Percentiles rank a stretch among this genome's conserved stretches.
phyloP scores from a whole-genome alignment of 495 filamentous ascomycete species.

The Talaromyces wortmannii region DNA sequence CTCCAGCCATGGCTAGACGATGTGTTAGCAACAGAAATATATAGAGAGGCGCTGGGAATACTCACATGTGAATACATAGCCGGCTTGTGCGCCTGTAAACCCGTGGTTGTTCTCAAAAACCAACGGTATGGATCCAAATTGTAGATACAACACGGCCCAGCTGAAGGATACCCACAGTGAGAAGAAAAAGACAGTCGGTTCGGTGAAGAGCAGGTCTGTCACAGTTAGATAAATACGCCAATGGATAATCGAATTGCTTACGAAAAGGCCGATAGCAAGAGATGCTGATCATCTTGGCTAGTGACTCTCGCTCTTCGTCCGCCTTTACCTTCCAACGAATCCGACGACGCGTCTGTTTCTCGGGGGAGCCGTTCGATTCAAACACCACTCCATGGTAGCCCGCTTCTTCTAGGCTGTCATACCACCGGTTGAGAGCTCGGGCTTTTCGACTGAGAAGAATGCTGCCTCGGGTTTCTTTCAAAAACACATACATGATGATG shows the following conservation, averaged over 20 bases:
- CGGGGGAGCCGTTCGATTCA: slow-evolving; percentile 15
- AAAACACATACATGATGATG: slow-evolving; percentile 53
- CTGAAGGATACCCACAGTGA: slow-evolving; percentile 85
- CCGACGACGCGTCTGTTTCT: slow-evolving; percentile 38
- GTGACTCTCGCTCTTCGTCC: slow-evolving; percentile 69
- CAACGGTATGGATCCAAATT: slow-evolving; percentile 70
- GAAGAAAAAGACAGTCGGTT: slow-evolving; percentile 93
- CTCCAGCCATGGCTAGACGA: slow-evolving; percentile 55
- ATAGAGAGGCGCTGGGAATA: not conserved
- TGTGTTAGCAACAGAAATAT: not conserved
- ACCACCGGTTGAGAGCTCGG: slow-evolving; percentile 67
- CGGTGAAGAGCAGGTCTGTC: slow-evolving; percentile 69
- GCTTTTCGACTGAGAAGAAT: slow-evolving; percentile 79
- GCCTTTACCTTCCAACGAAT: slow-evolving; percentile 81
- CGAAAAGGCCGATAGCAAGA: slow-evolving; percentile 73
- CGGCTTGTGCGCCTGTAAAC: slow-evolving; percentile 61
- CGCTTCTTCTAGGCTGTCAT: slow-evolving; percentile 59
- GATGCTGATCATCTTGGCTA: slow-evolving; percentile 65
- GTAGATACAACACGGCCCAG: slow-evolving; percentile 87
- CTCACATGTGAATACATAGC: slow-evolving; percentile 61
- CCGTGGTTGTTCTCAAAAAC: slow-evolving; percentile 65
- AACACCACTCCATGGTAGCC: slow-evolving; percentile 61
- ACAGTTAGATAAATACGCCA: slow-evolving; percentile 1
- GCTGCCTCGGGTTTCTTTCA: slow-evolving; percentile 78
- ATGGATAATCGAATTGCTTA: slow-evolving; percentile 14